Conservation (phyloP, 192 early-diverging fungal genomes). For the Gryganskiella cystojenkinii region DNA sequence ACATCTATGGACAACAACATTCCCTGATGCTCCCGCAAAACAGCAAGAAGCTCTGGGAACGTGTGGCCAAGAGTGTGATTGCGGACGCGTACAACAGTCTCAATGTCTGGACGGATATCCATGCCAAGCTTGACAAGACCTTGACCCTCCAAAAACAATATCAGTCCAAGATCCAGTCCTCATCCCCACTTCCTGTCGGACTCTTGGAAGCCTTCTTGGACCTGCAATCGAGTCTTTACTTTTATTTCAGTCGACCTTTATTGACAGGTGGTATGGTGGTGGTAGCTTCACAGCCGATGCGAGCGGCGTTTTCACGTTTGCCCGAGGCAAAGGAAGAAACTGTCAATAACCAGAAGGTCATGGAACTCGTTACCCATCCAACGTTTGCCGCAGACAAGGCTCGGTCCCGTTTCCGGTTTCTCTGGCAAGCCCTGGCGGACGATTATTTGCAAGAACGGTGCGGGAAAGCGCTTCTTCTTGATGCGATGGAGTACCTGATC, state of each 20-base stretch:
- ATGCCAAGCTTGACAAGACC: constrained; percentile 17
- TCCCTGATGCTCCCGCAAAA: constrained; percentile 26
- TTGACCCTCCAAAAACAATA: constrained; percentile 20
- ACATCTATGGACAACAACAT: constrained; percentile 22
- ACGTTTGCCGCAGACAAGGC: too few relatives aligned
- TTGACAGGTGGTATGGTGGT: constrained; percentile 4
- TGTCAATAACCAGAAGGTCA: too few relatives aligned
- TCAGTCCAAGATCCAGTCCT: constrained; percentile 12
- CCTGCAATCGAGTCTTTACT: constrained; percentile 22
- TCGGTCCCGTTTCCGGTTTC: too few relatives aligned
- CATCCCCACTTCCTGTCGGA: constrained; percentile 27
- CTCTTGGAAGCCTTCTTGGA: constrained; percentile 38
- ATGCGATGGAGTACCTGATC: constrained; percentile 28
- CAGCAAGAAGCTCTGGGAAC: constrained; percentile 40
- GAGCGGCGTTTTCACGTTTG: too few relatives aligned
- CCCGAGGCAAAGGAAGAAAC: too few relatives aligned
- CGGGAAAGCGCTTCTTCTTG: constrained; percentile 10
- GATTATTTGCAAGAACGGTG: too few relatives aligned
- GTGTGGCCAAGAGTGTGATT: constrained; percentile 20
- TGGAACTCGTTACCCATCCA: too few relatives aligned
- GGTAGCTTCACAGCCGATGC: constrained; percentile 42
- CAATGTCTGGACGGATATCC: constrained; percentile 16
- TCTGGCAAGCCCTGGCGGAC: too few relatives aligned
- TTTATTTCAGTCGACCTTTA: constrained; percentile 21
- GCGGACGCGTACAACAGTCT: constrained; percentile 17